Conservation (phyloP, 495 filamentous ascomycete species). For the Viridothelium virens region DNA sequence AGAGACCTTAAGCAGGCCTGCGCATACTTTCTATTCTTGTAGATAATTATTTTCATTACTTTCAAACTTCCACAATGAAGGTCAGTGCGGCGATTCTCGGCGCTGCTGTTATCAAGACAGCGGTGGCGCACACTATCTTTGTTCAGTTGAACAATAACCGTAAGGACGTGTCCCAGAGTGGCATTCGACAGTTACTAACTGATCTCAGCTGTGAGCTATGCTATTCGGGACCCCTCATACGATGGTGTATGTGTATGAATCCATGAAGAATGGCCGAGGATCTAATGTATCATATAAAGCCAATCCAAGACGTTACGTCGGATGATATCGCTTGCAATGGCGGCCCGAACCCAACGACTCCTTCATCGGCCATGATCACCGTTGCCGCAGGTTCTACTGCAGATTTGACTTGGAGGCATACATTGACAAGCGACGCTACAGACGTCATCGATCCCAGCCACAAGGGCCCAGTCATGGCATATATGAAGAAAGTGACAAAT, state of each 20-base stretch:
- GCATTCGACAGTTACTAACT: neutral
- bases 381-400: slow-evolving; percentile 45
- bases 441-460: slow-evolving; percentile 18
- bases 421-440: slow-evolving; percentile 17
- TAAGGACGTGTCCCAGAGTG: neutral
- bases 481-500: slow-evolving; percentile 26
- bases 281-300: slow-evolving; percentile 23
- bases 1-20: neutral
- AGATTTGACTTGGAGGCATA: slow-evolving; percentile 44
- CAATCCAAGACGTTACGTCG: slow-evolving; percentile 47
- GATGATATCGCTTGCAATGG: slow-evolving; percentile 49
- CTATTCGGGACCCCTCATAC: slow-evolving; percentile 40
- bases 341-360: slow-evolving; percentile 43
- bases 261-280: slow-evolving; percentile 5
- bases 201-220: slow-evolving; percentile 29
- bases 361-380: slow-evolving; percentile 38
- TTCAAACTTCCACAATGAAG: neutral
- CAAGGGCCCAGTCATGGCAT: slow-evolving; percentile 28
- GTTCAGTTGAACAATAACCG: slow-evolving; percentile 40
- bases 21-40: neutral
- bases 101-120: neutral
- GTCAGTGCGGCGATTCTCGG: neutral
- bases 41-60: neutral
- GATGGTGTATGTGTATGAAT: slow-evolving; percentile 32
- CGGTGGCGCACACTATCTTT: slow-evolving; percentile 48